These are phyloP conservation scores for Euptelea pleiosperma DNA, from an alignment of 164 flowering plant genomes.

Conservation along the genomic window DNA sequence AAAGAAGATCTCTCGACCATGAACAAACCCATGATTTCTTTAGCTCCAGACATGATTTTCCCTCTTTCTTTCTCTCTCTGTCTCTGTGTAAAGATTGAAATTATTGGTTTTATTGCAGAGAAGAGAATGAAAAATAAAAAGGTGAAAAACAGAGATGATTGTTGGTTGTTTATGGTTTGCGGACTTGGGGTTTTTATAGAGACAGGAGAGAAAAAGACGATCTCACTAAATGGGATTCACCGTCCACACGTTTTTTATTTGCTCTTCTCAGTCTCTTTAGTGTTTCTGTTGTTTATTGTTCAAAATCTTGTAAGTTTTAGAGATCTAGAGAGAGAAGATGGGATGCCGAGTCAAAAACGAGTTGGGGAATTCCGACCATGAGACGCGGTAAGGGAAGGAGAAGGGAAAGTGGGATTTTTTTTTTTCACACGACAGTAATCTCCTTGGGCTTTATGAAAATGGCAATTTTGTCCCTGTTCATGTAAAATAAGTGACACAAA, in stretches of 20 bases:
- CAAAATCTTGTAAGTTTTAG: no score
- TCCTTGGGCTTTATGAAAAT: not conserved
- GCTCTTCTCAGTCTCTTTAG: no score
- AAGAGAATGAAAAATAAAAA: not conserved
- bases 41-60: conserved; percentile 47
- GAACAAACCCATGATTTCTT: conserved; percentile 52
- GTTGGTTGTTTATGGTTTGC: not conserved
- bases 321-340: no score
- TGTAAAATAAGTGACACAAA: no score
- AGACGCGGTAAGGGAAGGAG: conserved; percentile 14
- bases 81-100: not conserved
- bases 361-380: not conserved
- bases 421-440: no score
- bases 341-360: conserved; percentile 19
- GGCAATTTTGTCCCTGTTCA: not conserved
- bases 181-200: not conserved
- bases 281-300: no score
- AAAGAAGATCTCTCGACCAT: conserved; percentile 40
- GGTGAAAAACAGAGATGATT: not conserved
- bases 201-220: not conserved
- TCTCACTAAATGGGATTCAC: not conserved
- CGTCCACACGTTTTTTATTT: conserved; percentile 29
- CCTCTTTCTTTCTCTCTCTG: not conserved
- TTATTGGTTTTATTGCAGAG: not conserved
- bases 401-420: conserved; percentile 6